A percentile compares a stretch with the other conserved stretches of the same genome.
These are phyloP conservation scores for Aspergillus neoniger DNA, from an alignment of 2,329 filamentous ascomycete genomes.

Conservation along the genomic window DNA sequence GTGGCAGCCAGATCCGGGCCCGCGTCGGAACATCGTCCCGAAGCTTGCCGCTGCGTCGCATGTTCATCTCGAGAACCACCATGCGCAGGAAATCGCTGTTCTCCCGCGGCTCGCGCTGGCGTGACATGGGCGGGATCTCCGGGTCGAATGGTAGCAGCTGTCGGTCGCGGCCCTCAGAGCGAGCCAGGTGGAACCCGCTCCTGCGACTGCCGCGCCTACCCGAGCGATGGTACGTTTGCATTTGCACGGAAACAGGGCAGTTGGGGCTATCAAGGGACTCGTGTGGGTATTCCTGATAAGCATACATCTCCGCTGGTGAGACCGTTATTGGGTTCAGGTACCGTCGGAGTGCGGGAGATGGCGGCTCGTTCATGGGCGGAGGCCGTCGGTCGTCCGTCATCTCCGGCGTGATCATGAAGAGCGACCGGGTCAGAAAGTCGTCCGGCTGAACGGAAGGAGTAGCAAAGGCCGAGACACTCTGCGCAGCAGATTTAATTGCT, in stretches of 20 bases:
- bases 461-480: slow-evolving; percentile 62
- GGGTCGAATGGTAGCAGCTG: slow-evolving; percentile 38
- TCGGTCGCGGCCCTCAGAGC: slow-evolving; percentile 46
- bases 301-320: slow-evolving; percentile 49
- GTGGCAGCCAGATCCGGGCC: slow-evolving; percentile 63
- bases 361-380: slow-evolving; percentile 54
- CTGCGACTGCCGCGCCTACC: slow-evolving; percentile 33
- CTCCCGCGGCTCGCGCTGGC: slow-evolving; percentile 64
- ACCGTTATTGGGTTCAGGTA: slow-evolving; percentile 61
- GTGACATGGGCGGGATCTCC: slow-evolving; percentile 46
- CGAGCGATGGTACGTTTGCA: slow-evolving; percentile 59
- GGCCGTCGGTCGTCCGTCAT: slow-evolving; percentile 64
- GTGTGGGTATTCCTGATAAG: slow-evolving; percentile 45
- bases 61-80: slow-evolving; percentile 68
- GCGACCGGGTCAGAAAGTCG: slow-evolving; percentile 61
- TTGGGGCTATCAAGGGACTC: slow-evolving; percentile 33
- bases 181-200: slow-evolving; percentile 41
- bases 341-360: slow-evolving; percentile 59
- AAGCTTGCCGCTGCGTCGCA: slow-evolving; percentile 64
- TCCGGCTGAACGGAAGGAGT: slow-evolving; percentile 56
- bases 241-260: slow-evolving; percentile 60
- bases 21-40: slow-evolving; percentile 56
- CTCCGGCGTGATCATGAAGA: slow-evolving; percentile 57
- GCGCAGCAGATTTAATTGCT: slow-evolving; percentile 62
- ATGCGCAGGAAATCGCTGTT: slow-evolving; percentile 65